phyloP scores from a whole-genome alignment of 495 filamentous ascomycete genomes.

The Rusavskia elegans region DNA sequence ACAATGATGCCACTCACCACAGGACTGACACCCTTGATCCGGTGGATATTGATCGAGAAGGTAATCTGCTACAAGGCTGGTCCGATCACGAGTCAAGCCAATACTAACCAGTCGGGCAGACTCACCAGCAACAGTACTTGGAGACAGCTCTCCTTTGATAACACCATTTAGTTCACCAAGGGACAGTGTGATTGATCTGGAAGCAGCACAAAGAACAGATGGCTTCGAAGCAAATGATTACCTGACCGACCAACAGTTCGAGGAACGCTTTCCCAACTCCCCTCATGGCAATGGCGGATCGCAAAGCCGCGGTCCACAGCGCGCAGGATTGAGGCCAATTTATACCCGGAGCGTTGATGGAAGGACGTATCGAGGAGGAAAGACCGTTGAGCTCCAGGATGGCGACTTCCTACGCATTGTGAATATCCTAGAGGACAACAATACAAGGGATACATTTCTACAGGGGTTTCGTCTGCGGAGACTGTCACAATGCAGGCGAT shows the following conservation, averaged over 20 bases:
- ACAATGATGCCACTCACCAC: too few species aligned
- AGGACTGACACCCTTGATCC: too few species aligned
- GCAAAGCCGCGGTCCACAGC: too few species aligned
- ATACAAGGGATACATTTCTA: neutral
- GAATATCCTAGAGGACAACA: neutral
- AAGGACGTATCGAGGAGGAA: slow-evolving; percentile 1
- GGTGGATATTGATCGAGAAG: too few species aligned
- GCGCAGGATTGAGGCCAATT: neutral
- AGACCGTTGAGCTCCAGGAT: slow-evolving; percentile 4
- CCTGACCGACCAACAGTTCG: neutral
- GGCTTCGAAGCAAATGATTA: neutral
- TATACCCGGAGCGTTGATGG: neutral
- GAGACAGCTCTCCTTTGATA: neutral
- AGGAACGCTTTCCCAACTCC: neutral
- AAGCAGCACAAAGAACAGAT: neutral
- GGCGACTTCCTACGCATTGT: slow-evolving; percentile 8
- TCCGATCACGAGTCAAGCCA: neutral
- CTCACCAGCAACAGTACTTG: neutral
- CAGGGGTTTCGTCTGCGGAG: slow-evolving; percentile 2
- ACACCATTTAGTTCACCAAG: too few species aligned
- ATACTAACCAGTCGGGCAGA: neutral
- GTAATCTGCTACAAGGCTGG: too few species aligned
- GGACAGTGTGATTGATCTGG: neutral
- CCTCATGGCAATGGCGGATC: neutral
- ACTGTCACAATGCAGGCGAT: neutral